These are phyloP conservation scores for Hypsizygus ulmarius DNA, from an alignment of 1,284 basidiomycete genomes.

Conservation along the genomic window DNA sequence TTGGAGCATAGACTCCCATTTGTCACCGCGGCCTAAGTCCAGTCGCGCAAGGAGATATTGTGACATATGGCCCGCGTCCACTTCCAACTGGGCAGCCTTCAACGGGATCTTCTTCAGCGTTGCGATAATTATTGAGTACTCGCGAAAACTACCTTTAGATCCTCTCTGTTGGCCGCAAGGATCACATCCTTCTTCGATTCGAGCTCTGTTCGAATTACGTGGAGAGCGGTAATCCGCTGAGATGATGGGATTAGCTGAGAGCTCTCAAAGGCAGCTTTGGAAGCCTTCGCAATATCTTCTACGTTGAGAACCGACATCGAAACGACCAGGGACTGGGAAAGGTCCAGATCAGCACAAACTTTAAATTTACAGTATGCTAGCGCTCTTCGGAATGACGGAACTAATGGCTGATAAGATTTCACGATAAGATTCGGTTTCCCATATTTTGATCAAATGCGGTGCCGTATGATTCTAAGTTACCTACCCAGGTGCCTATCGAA, in stretches of 20 bases:
- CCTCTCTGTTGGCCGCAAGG: conserved; percentile 75
- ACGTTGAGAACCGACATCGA: conserved; percentile 23
- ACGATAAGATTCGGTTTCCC: too few relatives aligned
- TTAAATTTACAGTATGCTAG: too few relatives aligned
- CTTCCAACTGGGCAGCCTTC: conserved; percentile 76
- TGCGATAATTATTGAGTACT: background rate
- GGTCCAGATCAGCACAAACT: too few relatives aligned
- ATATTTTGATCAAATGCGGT: too few relatives aligned
- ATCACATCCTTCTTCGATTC: conserved; percentile 64
- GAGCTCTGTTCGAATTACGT: conserved; percentile 68
- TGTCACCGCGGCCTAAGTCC: conserved; percentile 82
- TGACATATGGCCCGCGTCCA: conserved; percentile 82
- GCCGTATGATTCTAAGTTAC: too few relatives aligned
- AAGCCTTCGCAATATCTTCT: conserved; percentile 67
- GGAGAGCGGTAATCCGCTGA: conserved; percentile 71
- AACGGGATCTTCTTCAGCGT: conserved; percentile 4
- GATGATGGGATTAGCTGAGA: conserved; percentile 75
- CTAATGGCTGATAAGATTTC: too few relatives aligned
- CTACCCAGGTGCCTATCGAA: too few relatives aligned
- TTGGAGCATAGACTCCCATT: conserved; percentile 93
- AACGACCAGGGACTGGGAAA: too few relatives aligned
- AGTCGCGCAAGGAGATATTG: conserved; percentile 81
- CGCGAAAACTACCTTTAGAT: conserved; percentile 60
- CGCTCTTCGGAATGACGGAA: too few relatives aligned
- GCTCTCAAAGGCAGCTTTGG: conserved; percentile 80